Conservation (phyloP, 257 asterid genomes). For the Solanum stenotomum region DNA sequence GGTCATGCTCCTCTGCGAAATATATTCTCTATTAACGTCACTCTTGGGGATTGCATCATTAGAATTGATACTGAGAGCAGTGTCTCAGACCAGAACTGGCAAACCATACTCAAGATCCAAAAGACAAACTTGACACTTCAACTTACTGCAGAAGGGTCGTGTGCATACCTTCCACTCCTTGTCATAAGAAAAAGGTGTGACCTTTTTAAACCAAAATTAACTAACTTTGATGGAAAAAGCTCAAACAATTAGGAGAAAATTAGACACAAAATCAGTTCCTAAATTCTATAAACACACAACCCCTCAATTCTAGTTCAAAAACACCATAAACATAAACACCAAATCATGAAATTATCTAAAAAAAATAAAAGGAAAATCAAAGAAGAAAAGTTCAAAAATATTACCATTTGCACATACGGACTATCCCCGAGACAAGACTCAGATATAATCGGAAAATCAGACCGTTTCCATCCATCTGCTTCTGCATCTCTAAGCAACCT, state of each 20-base stretch:
- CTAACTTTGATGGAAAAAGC: not conserved
- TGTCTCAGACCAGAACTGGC: conserved; percentile 98
- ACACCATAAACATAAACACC: not conserved
- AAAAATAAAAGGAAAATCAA: not conserved
- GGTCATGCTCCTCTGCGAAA: conserved; percentile 97
- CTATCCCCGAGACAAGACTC: conserved; percentile 97
- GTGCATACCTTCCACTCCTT: conserved; percentile 81
- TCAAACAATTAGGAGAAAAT: not conserved
- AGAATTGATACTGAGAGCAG: conserved; percentile 78
- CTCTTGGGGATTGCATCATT: conserved; percentile 95
- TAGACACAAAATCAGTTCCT: not conserved
- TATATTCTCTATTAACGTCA: conserved; percentile 82
- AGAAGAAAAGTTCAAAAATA: not conserved
- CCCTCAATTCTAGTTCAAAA: not conserved
- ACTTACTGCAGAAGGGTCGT: conserved; percentile 92
- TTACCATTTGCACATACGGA: conserved; percentile 93
- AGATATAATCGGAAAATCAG: conserved; percentile 90
- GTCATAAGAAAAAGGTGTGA: not conserved
- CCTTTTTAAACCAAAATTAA: not conserved
- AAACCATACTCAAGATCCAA: conserved; percentile 93
- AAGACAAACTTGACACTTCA: conserved; percentile 96
- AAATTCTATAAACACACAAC: not conserved
- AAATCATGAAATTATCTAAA: not conserved
- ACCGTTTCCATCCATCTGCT: conserved; percentile 96
- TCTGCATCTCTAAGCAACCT: conserved; percentile 81